Conservation (phyloP, 2,329 filamentous ascomycete genomes). For the Cordyceps farinosa region DNA sequence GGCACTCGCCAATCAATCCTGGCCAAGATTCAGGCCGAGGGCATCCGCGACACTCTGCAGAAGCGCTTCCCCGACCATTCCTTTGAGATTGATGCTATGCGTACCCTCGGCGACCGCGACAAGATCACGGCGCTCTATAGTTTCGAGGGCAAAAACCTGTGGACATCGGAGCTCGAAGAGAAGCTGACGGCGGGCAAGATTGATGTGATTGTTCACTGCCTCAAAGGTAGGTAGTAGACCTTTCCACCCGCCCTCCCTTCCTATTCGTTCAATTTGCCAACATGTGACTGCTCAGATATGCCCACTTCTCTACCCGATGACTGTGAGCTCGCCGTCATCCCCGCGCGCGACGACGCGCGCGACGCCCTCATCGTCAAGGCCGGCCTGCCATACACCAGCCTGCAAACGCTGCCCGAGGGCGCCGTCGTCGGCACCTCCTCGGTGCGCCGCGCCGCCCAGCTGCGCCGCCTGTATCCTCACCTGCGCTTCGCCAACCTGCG, state of each 20-base stretch:
- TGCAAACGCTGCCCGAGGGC: constrained; percentile 73
- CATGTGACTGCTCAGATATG: constrained; percentile 62
- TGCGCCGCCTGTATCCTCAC: constrained; percentile 71
- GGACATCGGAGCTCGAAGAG: constrained; percentile 94
- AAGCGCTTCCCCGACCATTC: constrained; percentile 62
- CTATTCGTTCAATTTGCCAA: not conserved
- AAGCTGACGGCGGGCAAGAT: constrained; percentile 65
- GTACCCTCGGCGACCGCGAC: constrained; percentile 84
- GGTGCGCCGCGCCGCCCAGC: constrained; percentile 81
- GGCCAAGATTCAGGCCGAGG: constrained; percentile 77
- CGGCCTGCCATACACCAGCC: constrained; percentile 55
- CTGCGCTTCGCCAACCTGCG: constrained; percentile 78
- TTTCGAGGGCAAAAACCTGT: constrained; percentile 87
- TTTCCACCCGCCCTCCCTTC: not conserved
- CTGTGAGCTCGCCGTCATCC: constrained; percentile 72
- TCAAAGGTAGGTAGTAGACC: constrained; percentile 59
- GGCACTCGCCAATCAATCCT: constrained; percentile 86
- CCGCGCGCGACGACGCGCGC: constrained; percentile 73
- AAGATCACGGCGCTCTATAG: constrained; percentile 85
- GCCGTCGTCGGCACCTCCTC: constrained; percentile 87
- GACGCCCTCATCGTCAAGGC: constrained; percentile 60
- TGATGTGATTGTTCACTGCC: constrained; percentile 83
- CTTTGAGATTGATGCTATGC: constrained; percentile 76
- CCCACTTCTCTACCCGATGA: constrained; percentile 77
- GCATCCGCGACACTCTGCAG: constrained; percentile 67